A percentile compares a stretch with the other conserved stretches of the same genome.
phyloP scores from a whole-genome alignment of 805 yeast species.

The Groenewaldozyma tartarivorans region DNA sequence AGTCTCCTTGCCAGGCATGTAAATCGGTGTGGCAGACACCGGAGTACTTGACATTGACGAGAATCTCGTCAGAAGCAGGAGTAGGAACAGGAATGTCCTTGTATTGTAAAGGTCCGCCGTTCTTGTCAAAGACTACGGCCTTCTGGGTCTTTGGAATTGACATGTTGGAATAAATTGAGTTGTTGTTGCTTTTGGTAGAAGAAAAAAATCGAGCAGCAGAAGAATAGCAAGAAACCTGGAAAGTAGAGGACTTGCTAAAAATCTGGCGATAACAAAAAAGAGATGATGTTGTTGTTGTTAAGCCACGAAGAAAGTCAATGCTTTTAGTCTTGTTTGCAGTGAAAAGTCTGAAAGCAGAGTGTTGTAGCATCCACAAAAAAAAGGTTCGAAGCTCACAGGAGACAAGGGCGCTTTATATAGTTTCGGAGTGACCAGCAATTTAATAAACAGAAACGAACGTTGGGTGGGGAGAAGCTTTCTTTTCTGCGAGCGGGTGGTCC shows the following conservation, averaged over 20 bases:
- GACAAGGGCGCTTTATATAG: not conserved
- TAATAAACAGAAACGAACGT: too few relatives aligned
- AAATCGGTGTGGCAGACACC: conserved; percentile 94
- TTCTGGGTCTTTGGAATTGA: conserved; percentile 57
- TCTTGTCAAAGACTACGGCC: conserved; percentile 58
- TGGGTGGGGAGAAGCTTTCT: too few relatives aligned
- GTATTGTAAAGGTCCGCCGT: conserved; percentile 55
- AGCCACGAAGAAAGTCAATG: too few relatives aligned
- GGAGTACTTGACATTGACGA: conserved; percentile 74
- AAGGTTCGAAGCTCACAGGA: not conserved
- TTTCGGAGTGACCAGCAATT: not conserved
- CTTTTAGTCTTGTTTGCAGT: too few relatives aligned
- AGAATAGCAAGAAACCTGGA: too few relatives aligned
- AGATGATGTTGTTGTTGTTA: too few relatives aligned
- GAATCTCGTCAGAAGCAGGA: conserved; percentile 68
- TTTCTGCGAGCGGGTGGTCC: too few relatives aligned
- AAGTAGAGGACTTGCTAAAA: too few relatives aligned
- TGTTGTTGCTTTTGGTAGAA: not conserved
- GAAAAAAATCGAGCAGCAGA: not conserved
- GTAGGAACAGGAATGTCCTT: conserved; percentile 71
- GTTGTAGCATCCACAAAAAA: not conserved
- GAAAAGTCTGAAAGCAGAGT: too few relatives aligned
- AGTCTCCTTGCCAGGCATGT: conserved; percentile 92
- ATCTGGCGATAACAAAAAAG: too few relatives aligned
- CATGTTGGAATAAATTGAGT: not conserved